These are phyloP conservation scores for Radiomyces spectabilis DNA, from an alignment of 192 early-diverging fungal species.

Conservation along the genomic window DNA sequence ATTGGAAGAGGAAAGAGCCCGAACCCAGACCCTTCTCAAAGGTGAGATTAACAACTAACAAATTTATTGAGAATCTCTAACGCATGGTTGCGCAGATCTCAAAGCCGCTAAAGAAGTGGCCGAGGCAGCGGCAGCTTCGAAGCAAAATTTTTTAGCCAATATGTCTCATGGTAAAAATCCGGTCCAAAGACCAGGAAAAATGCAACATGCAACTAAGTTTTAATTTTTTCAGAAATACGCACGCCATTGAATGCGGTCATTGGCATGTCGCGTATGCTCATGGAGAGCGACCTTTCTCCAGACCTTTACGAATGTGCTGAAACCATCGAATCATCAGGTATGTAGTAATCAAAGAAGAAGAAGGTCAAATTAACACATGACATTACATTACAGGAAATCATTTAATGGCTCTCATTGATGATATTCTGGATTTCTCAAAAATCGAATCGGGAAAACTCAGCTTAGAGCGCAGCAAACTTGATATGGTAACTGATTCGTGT, in stretches of 20 bases:
- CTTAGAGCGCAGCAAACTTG: conserved; percentile 12
- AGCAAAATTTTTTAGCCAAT: conserved; percentile 60
- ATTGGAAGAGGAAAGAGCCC: conserved; percentile 33
- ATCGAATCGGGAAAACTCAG: conserved; percentile 69
- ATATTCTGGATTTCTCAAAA: conserved; percentile 71
- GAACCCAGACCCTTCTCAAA: conserved; percentile 25
- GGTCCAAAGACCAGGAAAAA: not conserved
- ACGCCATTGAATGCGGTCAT: conserved; percentile 72
- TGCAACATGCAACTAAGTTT: not conserved
- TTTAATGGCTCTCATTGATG: conserved; percentile 59
- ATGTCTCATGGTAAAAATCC: conserved; percentile 52
- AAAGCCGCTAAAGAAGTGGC: conserved; percentile 37
- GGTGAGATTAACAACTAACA: not conserved
- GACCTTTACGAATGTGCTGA: conserved; percentile 55
- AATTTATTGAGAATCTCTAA: not conserved
- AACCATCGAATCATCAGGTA: conserved; percentile 25
- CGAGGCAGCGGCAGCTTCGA: conserved; percentile 34
- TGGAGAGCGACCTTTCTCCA: conserved; percentile 61
- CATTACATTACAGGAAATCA: no score
- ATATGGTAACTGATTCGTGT: conserved; percentile 1
- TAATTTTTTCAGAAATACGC: conserved; percentile 35
- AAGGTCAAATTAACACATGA: no score
- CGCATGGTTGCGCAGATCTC: not conserved
- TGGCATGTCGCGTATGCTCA: conserved; percentile 53
- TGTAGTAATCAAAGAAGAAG: no score